Conservation (phyloP, 2,329 filamentous ascomycete species). For the Aspergillus proliferans region DNA sequence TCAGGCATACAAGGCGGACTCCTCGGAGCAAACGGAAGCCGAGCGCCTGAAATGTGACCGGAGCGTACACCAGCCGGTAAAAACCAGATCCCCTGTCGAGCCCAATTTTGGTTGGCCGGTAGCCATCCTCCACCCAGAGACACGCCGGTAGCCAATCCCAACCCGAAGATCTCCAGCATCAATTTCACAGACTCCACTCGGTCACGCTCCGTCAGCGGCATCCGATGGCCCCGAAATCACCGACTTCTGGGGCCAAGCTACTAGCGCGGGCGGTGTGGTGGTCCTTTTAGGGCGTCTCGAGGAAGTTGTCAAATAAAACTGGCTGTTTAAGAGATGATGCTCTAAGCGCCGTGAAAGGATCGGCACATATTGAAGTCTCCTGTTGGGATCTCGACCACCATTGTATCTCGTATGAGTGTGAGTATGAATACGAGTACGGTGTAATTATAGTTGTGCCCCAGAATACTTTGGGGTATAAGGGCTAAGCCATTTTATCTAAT, state of each 20-base stretch:
- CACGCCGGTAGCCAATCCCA: slow-evolving; percentile 19
- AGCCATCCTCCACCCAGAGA: slow-evolving; percentile 9
- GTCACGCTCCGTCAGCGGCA: background rate
- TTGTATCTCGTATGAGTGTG: too few species aligned
- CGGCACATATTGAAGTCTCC: background rate
- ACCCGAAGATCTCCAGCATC: slow-evolving; percentile 15
- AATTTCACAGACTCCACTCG: slow-evolving; percentile 26
- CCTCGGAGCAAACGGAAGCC: background rate
- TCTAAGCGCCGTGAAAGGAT: background rate
- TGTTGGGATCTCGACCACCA: too few species aligned
- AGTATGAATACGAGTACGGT: too few species aligned
- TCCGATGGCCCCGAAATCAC: background rate
- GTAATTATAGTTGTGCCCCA: too few species aligned
- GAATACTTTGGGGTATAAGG: too few species aligned
- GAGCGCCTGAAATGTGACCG: background rate
- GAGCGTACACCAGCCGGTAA: too few species aligned
- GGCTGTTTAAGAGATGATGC: background rate
- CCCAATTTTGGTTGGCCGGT: slow-evolving; percentile 13
- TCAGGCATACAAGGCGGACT: background rate
- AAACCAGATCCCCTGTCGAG: too few species aligned
- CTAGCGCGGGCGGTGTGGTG: background rate
- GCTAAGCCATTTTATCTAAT: too few species aligned
- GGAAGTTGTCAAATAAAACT: background rate
- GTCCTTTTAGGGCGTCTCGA: background rate
- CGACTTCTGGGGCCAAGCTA: background rate